Evolutionary conservation across 2,329 filamentous ascomycete genomes (phyloP).

Genomic region (Fusarium zealandicum): DNA sequence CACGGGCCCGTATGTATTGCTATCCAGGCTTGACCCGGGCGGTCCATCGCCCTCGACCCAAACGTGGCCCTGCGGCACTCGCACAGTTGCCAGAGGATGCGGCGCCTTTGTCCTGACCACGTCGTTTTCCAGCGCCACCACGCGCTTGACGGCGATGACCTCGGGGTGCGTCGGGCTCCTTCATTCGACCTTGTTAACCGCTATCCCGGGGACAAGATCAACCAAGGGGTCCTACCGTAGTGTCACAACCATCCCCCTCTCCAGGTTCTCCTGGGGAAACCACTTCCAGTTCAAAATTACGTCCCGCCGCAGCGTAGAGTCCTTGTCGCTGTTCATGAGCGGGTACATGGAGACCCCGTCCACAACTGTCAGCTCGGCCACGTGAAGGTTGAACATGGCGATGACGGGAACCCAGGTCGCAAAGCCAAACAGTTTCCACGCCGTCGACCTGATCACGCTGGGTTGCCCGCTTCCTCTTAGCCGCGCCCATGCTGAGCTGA

Average conservation of each 20-base stretch:
- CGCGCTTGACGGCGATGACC: slow-evolving; percentile 77
- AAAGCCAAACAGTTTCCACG: slow-evolving; percentile 58
- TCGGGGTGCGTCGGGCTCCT: slow-evolving; percentile 78
- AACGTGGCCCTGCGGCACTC: slow-evolving; percentile 82
- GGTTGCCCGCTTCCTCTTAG: slow-evolving; percentile 34
- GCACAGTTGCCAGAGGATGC: slow-evolving; percentile 62
- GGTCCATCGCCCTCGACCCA: slow-evolving; percentile 95
- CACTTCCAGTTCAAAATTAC: slow-evolving; percentile 67
- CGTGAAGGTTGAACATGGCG: slow-evolving; percentile 67
- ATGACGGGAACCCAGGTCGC: slow-evolving; percentile 69
- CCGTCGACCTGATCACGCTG: slow-evolving; percentile 45
- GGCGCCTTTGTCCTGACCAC: slow-evolving; percentile 70
- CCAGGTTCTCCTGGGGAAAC: slow-evolving; percentile 63
- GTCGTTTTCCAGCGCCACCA: slow-evolving; percentile 84
- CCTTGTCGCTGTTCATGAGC: slow-evolving; percentile 72
- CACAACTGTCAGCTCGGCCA: slow-evolving; percentile 65
- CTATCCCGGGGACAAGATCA: not conserved
- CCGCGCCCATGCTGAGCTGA: slow-evolving; percentile 49
- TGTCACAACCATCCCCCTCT: slow-evolving; percentile 78
- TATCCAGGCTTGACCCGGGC: slow-evolving; percentile 75
- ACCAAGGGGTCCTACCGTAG: slow-evolving; percentile 60
- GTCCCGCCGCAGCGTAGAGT: slow-evolving; percentile 62
- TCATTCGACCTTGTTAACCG: not conserved
- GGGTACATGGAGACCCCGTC: slow-evolving; percentile 78
- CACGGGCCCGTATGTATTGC: slow-evolving; percentile 88